phyloP scores from a whole-genome alignment of 148 eudicot species.

The Limonium bicolor region DNA sequence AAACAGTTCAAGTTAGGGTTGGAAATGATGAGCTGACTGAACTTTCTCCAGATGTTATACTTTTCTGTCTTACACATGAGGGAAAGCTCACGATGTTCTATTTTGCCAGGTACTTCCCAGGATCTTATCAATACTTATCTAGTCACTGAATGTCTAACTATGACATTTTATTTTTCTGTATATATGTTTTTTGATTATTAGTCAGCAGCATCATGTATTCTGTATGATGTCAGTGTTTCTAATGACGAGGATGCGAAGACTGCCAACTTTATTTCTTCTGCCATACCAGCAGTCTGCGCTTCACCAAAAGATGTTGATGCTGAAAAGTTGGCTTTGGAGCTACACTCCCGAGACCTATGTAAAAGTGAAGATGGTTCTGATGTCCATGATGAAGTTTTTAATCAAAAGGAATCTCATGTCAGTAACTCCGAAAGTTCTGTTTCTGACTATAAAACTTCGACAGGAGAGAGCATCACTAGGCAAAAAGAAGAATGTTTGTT shows the following conservation, averaged over 20 bases:
- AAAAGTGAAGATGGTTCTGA: slow-evolving; percentile 15
- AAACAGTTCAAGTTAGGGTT: slow-evolving; percentile 35
- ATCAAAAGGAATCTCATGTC: slow-evolving; percentile 5
- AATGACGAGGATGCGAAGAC: slow-evolving; percentile 31
- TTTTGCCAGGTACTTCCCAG: slow-evolving; percentile 73
- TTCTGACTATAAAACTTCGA: slow-evolving; percentile 1
- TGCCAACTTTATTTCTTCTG: slow-evolving; percentile 12
- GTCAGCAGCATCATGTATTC: slow-evolving; percentile 23
- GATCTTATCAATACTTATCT: too few relatives aligned
- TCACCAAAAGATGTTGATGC: slow-evolving; percentile 14
- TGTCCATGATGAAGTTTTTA: slow-evolving; percentile 13
- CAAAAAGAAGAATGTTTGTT: too few relatives aligned
- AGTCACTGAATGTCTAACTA: too few relatives aligned
- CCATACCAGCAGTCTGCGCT: slow-evolving; percentile 10
- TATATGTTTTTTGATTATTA: slow-evolving; percentile 18
- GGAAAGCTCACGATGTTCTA: slow-evolving; percentile 64
- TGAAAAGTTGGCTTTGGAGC: slow-evolving; percentile 5
- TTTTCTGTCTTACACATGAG: slow-evolving; percentile 71
- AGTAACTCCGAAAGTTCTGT: slow-evolving; percentile 4
- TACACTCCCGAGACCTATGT: slow-evolving; percentile 12
- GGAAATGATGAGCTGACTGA: slow-evolving; percentile 51
- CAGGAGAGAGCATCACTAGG: background rate
- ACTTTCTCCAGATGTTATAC: slow-evolving; percentile 60
- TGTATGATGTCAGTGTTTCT: slow-evolving; percentile 11
- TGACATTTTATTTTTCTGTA: background rate